These are phyloP conservation scores for Calonectria naviculata DNA, from an alignment of 2,329 filamentous ascomycete genomes.

Conservation along the genomic window DNA sequence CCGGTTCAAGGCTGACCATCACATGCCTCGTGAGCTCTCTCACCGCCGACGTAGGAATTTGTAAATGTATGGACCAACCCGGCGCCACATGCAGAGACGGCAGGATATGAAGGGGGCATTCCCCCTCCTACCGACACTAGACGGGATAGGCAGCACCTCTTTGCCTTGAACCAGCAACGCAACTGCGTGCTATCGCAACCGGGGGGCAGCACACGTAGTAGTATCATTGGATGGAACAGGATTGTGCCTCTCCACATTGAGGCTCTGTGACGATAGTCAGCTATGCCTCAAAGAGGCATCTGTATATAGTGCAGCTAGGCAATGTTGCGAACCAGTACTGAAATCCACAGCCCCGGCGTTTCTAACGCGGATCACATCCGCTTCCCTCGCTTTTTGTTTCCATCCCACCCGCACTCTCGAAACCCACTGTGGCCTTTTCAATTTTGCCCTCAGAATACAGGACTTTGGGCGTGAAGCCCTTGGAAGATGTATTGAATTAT, in stretches of 20 bases:
- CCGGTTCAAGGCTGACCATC: neutral
- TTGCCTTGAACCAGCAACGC: neutral
- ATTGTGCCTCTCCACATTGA: neutral
- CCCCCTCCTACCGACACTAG: neutral
- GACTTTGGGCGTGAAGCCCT: neutral
- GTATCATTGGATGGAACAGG: neutral
- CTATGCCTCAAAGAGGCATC: too few relatives aligned
- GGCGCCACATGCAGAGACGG: neutral
- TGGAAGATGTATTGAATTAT: neutral
- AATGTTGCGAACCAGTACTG: too few relatives aligned
- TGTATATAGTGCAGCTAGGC: too few relatives aligned
- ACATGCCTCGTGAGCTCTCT: neutral
- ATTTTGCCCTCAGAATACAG: neutral
- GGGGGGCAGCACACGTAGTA: neutral
- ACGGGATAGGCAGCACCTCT: neutral
- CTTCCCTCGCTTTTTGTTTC: too few relatives aligned
- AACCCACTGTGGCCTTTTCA: too few relatives aligned
- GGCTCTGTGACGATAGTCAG: neutral
- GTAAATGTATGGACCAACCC: neutral
- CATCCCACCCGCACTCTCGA: too few relatives aligned
- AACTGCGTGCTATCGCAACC: too few relatives aligned
- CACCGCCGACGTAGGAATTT: too few relatives aligned
- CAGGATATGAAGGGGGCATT: neutral
- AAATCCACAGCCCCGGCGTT: too few relatives aligned
- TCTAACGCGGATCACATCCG: too few relatives aligned